Conservation (phyloP, 345 rosid genomes). For the Barbarea vulgaris region DNA sequence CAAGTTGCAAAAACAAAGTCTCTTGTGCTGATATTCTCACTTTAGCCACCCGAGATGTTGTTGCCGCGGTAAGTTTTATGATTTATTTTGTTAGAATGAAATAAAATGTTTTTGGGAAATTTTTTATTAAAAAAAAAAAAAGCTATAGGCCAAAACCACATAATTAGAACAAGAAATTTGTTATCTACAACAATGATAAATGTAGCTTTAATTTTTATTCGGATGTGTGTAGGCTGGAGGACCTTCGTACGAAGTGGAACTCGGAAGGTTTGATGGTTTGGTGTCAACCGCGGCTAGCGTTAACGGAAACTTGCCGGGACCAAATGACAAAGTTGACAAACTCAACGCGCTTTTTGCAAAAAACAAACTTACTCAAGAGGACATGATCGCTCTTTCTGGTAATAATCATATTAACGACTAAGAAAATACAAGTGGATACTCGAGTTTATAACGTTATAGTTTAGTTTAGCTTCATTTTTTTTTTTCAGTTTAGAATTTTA, state of each 20-base stretch:
- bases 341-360: constrained; percentile 62
- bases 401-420: neutral
- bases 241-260: constrained; percentile 61
- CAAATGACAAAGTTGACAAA: constrained; percentile 52
- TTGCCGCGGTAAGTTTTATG: constrained; percentile 49
- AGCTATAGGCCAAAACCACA: neutral
- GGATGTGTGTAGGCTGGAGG: constrained; percentile 59
- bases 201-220: neutral
- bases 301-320: constrained; percentile 65
- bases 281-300: constrained; percentile 62
- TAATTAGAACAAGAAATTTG: neutral
- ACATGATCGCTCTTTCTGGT: constrained; percentile 95
- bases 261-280: constrained; percentile 82
- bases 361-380: constrained; percentile 59
- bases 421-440: neutral
- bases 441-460: neutral
- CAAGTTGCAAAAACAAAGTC: constrained; percentile 64
- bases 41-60: constrained; percentile 78
- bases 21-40: constrained; percentile 90
- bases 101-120: neutral
- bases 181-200: neutral
- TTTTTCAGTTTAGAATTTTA: no score
- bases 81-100: neutral
- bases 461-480: neutral
- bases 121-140: neutral